These are phyloP conservation scores for Pyrus bretschneideri DNA, from an alignment of 306 rosid species.

Conservation along the genomic window DNA sequence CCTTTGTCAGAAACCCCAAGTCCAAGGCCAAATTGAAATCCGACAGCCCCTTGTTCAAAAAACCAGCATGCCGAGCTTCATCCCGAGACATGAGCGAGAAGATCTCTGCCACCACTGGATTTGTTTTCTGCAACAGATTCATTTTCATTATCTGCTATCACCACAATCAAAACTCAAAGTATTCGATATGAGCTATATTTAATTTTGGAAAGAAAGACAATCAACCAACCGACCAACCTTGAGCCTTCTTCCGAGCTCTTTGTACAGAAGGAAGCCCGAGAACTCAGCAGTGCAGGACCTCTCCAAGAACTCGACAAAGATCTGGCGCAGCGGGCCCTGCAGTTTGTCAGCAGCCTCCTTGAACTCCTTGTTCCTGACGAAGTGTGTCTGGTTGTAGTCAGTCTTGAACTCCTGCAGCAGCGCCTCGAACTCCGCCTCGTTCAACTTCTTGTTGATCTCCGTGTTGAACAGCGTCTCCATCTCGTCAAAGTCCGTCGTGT, in stretches of 20 bases:
- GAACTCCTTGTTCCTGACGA: conserved; percentile 94
- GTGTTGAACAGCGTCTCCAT: conserved; percentile 98
- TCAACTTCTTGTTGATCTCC: conserved; percentile 85
- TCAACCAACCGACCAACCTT: conserved; percentile 36
- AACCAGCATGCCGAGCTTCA: conserved; percentile 99
- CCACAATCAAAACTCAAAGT: no score
- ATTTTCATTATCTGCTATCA: no score
- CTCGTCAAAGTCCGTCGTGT: conserved; percentile 95
- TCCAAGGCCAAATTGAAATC: conserved; percentile 97
- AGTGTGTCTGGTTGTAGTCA: conserved; percentile 95
- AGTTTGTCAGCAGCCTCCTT: conserved; percentile 95
- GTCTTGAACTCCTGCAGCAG: conserved; percentile 96
- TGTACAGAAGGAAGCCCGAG: conserved; percentile 97
- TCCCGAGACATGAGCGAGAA: conserved; percentile 99
- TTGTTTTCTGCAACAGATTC: conserved; percentile 69
- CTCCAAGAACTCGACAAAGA: conserved; percentile 95
- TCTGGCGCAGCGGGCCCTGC: conserved; percentile 77
- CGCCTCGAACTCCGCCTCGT: conserved; percentile 77
- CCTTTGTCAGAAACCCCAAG: conserved; percentile 98
- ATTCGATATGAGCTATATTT: no score
- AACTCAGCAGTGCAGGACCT: conserved; percentile 99
- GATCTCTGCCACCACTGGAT: conserved; percentile 98
- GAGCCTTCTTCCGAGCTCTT: conserved; percentile 95
- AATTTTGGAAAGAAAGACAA: no score
- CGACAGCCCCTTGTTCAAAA: conserved; percentile 92